Evolutionary conservation across 2,329 filamentous ascomycete genomes (phyloP), one percentile per base, ranked within the genome.

Genomic region (Anisogramma anomala): DNA sequence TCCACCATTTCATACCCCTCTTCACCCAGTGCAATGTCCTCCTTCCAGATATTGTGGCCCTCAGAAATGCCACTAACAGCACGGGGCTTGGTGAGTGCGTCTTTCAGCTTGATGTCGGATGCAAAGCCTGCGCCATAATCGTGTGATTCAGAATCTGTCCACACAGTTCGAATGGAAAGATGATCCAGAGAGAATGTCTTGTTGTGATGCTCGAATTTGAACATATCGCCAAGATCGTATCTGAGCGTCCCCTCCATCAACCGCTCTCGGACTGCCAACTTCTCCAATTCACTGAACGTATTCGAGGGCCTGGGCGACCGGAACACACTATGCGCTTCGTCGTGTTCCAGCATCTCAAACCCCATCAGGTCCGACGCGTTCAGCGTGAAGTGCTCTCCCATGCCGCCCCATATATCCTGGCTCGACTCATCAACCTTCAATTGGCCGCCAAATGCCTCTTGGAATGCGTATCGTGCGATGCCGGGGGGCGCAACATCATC

Each of bases 301-400:
- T 44, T 10, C n/a, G 44, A 46, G 3, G 44, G 41, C 17, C 44
- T 37, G 7, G 41, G 44, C 8, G 44, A 44, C 25, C 34, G 43
- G 41, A 46, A 46, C 8, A 46, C 41, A 15, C 26, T 11, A 11
- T 5, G 20, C 14, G 44, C 44, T 33, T 18, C 20, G 28, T 46
- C 44, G 18, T 43, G 44, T 6, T 46, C 26, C 17, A 46, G 25
- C 3, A 46, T 3, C 22, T 41, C 37, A 27, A 37, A 17, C 5
- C 30, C 36, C 19, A 40, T 33, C 1, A 33, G 17, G 14, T 28
- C 15, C 4, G 25, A 15, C 30, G 38, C 26, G 11, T 40, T 28
- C 10, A 34, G 11, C 4, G 38, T 28, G 19, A 33, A 28, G 3
- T 18, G 22, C 11, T 40, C 37, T 6, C 14, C 22, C 3, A 10